Conservation (phyloP, 2,329 filamentous ascomycete species). For the Ophiostoma ulmi region DNA sequence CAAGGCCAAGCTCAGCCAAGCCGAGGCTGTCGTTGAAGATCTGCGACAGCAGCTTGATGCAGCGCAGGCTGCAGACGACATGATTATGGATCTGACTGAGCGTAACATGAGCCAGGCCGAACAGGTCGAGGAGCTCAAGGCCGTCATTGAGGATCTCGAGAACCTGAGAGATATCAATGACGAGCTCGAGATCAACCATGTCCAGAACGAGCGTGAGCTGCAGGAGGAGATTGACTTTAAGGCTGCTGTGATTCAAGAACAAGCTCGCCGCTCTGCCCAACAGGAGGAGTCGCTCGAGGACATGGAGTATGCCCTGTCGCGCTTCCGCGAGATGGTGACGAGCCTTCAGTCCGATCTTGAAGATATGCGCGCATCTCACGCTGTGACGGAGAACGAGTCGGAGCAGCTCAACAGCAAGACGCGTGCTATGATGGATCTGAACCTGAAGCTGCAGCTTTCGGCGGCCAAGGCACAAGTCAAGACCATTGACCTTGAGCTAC, state of each 20-base stretch:
- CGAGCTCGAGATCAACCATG: slow-evolving; percentile 87
- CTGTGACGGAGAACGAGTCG: slow-evolving; percentile 86
- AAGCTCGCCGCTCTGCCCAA: slow-evolving; percentile 64
- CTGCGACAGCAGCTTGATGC: slow-evolving; percentile 87
- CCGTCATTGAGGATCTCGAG: slow-evolving; percentile 80
- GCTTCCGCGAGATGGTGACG: slow-evolving; percentile 84
- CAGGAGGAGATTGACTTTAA: slow-evolving; percentile 89
- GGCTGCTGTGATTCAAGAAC: slow-evolving; percentile 78
- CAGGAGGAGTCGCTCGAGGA: slow-evolving; percentile 80
- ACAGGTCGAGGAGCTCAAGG: slow-evolving; percentile 75
- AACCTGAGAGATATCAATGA: slow-evolving; percentile 88
- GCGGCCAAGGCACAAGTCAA: slow-evolving; percentile 89
- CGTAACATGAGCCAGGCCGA: slow-evolving; percentile 80
- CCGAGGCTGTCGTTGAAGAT: slow-evolving; percentile 74
- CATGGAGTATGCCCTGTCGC: slow-evolving; percentile 80
- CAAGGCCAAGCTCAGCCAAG: slow-evolving; percentile 66
- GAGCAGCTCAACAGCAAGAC: slow-evolving; percentile 85
- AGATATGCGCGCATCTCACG: slow-evolving; percentile 86
- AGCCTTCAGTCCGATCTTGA: slow-evolving; percentile 81
- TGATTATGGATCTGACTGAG: slow-evolving; percentile 87
- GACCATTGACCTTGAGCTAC: slow-evolving; percentile 85
- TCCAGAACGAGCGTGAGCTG: slow-evolving; percentile 89
- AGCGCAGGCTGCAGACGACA: slow-evolving; percentile 80
- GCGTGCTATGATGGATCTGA: slow-evolving; percentile 92
- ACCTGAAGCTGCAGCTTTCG: slow-evolving; percentile 86